Evolutionary conservation across 1,284 basidiomycete species (phyloP), one percentile per base, ranked within the genome.

Genomic region (Meripilus lineatus): DNA sequence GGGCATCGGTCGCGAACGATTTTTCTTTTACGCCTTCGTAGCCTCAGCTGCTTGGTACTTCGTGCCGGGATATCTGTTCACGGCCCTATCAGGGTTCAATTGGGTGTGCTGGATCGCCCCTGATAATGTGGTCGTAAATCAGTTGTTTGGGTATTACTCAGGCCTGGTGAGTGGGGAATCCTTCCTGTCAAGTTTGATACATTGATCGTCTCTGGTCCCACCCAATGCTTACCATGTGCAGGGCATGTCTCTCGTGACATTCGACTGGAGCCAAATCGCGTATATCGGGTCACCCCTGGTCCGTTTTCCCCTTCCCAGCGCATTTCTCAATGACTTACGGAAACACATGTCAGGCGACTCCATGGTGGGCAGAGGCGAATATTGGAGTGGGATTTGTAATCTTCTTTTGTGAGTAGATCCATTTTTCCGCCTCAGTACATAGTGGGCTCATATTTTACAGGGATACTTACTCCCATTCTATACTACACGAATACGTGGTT

Each of bases 81-180:
- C 62, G 5, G 77, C 72, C 0, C 61, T 81, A 15, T 74, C 58
- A 4, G 70, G 69, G 53, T 82, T 81, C 55, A 72, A 73, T 4
- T 86, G 77, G 72, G 68, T 81, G 4, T 84, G 81, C 66, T 89
- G 86, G 86, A 83, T 86, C 48, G 74, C 64, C 3, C 89, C 89
- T 0, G 77, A 93, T 47, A 82, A 83, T 51, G 50, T 75, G 28
- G 66, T 66, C 30, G 67, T 83, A 50, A 82, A 81, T 58, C 79
- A 90, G 58, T 69, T 94, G 46, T 93, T 93, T 55, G 90, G 92
- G 25, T 79, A 84, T 36, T 63, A 73, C 17, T 79, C 81, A 21
- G 91, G 91, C 2, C 64, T 91, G 47, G 42, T 40, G 20, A 17
- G 38, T 30, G 28, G n/a, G n/a, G n/a, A 10, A 30, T 30, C 28